Evolutionary conservation across 352 stramenopile species (phyloP), one percentile per base, ranked within the genome.

Genomic region (Globisporangium viniferum): DNA sequence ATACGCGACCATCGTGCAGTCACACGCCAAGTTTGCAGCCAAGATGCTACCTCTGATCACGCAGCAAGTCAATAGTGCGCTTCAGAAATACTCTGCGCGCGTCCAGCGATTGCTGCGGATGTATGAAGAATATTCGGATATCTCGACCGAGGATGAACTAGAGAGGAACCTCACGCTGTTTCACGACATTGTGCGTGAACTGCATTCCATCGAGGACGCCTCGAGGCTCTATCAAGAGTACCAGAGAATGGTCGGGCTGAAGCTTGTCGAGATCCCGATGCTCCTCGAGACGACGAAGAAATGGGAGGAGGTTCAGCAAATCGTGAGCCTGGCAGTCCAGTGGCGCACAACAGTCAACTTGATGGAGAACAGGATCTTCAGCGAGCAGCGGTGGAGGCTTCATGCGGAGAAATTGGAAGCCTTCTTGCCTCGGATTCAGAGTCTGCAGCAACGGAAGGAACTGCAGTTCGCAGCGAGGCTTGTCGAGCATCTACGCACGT

Each of bases 341-440:
- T 92, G 84, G 84, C 75, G 79, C 22, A 36, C 62, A 0, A 67
- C 75, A 0, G 76, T 79, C 14, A 73, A 77, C 41, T 58, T 75
- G 22, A 92, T 91, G 80, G 82, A 91, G 61, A 84, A 80, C n/a
- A 79, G 77, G 0, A 84, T 90, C 55, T 91, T 92, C 65, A 76
- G 74, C 5, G 78, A 88, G 15, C 84, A 92, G 69, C 77, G 81
- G 20, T 92, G 84, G 84, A 41, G 53, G 49, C 27, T 31, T 6
- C 78, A 90, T 56, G 64, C 73, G 2, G 74, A 82, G 15, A 77
- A 71, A 33, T 66, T 90, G 3, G 67, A 66, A 9, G 55, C 39
- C 6, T 86, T 89, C 27, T 49, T 85, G 20, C 70, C 73, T 14
- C 66, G 73, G 1, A 73, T 89, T 56, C 62, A 72, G 1, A 66